Base-by-base conservation (phyloP, 2,329 filamentous ascomycete genomes). In the Colletotrichum chlorophyti region DNA sequence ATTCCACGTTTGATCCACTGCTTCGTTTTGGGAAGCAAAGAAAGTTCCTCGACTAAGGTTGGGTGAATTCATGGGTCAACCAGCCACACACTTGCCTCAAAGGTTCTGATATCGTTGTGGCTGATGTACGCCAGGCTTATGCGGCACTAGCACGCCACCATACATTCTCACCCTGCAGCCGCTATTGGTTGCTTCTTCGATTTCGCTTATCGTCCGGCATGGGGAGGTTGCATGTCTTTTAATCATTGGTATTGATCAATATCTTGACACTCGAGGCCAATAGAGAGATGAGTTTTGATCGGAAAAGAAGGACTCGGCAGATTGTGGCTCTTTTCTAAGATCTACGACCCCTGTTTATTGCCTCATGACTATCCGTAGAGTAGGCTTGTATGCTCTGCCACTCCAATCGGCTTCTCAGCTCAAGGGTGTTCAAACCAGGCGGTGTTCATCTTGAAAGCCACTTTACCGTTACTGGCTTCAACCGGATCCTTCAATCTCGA, bases 201-300 rank as follows among this genome's bases (percentile, higher is more conserved):
- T 29, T 48, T 54, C 50, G 50, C 55, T 58, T 58, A 58, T 58
- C 55, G 29, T 24, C 27, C 35, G 24, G 42, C 55, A 58, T 54
- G 17, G 47, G 32, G 23, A 23, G 6, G 42, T 27, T 32, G 41
- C 50, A 48, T 48, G 35, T 26, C 29, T 43, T 21, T 35, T 53
- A 55, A 24, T 54, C 37, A 54, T 54, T 29, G 42, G 37, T 43
- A 55, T 54, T 58, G 50, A 42, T 49, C 50, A 48, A 23, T 19
- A 10, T 19, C 11, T 10, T 17, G 31, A 19, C 14, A 8, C 11
- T 10, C 12, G 19, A 21, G 37, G 3, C 55, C 42, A 31, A 49
- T 54, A 24, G 31, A 14, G 14, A n/a, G 12, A n/a, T 11, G 11
- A 5, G 12, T 27, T 24, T 24, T 38, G n/a, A 24, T 7, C 37